These are phyloP conservation scores for Pueraria montana DNA, from an alignment of 306 rosid species.

Conservation along the genomic window DNA sequence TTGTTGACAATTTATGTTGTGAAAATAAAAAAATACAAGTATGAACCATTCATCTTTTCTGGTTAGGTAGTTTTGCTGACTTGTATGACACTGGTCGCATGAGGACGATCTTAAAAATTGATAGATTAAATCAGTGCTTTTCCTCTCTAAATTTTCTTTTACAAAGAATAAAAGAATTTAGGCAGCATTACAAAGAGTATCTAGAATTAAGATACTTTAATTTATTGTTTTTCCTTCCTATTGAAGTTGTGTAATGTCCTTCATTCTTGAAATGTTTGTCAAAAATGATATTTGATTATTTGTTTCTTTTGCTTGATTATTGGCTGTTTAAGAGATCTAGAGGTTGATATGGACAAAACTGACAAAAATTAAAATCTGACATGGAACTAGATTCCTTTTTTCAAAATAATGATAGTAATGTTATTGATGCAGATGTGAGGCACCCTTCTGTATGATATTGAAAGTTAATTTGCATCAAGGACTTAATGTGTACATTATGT, in stretches of 20 bases:
- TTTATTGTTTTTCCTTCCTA: background rate
- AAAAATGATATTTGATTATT: conserved; percentile 17
- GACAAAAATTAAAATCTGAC: background rate
- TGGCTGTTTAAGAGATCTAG: background rate
- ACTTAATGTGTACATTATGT: background rate
- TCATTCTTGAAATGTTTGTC: background rate
- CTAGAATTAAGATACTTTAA: conserved; percentile 3
- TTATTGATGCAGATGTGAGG: conserved; percentile 14
- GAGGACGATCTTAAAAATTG: conserved; percentile 30
- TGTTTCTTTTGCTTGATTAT: conserved; percentile 14
- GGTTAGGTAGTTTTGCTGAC: conserved; percentile 31
- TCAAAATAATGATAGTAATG: background rate
- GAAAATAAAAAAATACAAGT: background rate
- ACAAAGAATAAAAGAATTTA: background rate
- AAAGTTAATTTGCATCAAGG: background rate
- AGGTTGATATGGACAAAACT: background rate
- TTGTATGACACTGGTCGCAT: conserved; percentile 14
- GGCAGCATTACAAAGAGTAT: conserved; percentile 18
- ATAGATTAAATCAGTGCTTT: background rate
- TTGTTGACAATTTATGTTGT: conserved; percentile 6
- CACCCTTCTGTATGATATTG: background rate
- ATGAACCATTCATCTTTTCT: conserved; percentile 8
- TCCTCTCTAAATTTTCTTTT: background rate
- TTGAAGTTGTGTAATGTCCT: conserved; percentile 1
- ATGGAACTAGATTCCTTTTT: conserved; percentile 1